Percentiles rank a stretch among this genome's conserved stretches.
phyloP scores from a whole-genome alignment of 2,329 filamentous ascomycete genomes.

The Tolypocladium inflatum region DNA sequence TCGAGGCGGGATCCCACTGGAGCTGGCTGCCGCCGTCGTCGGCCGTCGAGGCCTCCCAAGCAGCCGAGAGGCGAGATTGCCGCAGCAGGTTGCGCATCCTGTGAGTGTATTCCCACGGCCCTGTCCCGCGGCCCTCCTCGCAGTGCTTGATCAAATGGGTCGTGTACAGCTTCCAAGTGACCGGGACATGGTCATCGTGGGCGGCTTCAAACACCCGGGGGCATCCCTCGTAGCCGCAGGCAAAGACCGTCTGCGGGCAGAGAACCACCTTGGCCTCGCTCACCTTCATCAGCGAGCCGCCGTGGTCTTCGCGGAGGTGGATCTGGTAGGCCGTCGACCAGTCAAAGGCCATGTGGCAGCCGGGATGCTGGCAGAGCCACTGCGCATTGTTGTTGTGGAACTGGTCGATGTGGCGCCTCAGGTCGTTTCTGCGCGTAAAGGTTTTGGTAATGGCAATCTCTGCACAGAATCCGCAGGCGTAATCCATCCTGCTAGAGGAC shows the following conservation, averaged over 20 bases:
- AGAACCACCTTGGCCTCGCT: slow-evolving; percentile 32
- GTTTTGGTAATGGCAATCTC: slow-evolving; percentile 30
- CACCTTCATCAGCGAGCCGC: slow-evolving; percentile 29
- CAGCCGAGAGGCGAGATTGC: slow-evolving; percentile 24
- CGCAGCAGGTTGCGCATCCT: slow-evolving; percentile 34
- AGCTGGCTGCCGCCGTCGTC: slow-evolving; percentile 24
- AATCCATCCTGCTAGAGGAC: slow-evolving; percentile 12
- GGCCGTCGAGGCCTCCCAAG: slow-evolving; percentile 25
- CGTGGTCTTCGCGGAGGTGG: slow-evolving; percentile 34
- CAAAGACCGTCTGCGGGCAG: slow-evolving; percentile 37
- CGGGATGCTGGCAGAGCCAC: slow-evolving; percentile 34
- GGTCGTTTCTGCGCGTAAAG: slow-evolving; percentile 36
- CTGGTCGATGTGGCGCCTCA: slow-evolving; percentile 38
- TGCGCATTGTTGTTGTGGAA: slow-evolving; percentile 37
- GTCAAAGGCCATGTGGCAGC: slow-evolving; percentile 35
- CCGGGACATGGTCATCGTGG: slow-evolving; percentile 26
- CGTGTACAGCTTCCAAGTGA: slow-evolving; percentile 34
- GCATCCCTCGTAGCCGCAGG: slow-evolving; percentile 37
- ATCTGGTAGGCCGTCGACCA: slow-evolving; percentile 38
- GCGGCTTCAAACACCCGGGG: slow-evolving; percentile 32
- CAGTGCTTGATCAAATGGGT: slow-evolving; percentile 37
- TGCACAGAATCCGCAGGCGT: slow-evolving; percentile 21
- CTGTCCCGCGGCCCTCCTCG: slow-evolving; percentile 28
- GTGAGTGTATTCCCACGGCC: slow-evolving; percentile 33
- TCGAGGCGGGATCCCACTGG: slow-evolving; percentile 32